Evolutionary conservation across 257 asterid species (phyloP).

Genomic region (Gentiana macrophylla): DNA sequence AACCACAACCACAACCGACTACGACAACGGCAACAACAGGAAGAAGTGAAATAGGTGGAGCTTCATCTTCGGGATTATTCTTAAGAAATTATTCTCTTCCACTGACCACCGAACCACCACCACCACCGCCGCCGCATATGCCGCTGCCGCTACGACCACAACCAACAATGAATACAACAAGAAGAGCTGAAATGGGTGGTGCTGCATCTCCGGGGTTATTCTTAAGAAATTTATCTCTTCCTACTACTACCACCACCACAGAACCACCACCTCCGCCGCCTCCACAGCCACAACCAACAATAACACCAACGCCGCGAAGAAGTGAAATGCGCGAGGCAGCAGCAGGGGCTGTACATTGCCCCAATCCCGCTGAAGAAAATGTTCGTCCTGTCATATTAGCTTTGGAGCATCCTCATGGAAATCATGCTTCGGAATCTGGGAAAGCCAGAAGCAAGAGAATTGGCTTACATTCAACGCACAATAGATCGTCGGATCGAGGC

Average conservation of each 20-base stretch:
- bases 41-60: background rate
- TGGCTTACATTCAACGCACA: background rate
- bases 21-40: background rate
- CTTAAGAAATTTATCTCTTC: too few species aligned
- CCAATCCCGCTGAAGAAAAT: conserved; percentile 7
- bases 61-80: too few species aligned
- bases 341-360: too few species aligned
- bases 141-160: too few species aligned
- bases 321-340: too few species aligned
- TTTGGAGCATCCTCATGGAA: conserved; percentile 41
- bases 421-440: conserved; percentile 19
- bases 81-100: too few species aligned
- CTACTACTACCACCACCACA: too few species aligned
- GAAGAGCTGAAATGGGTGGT: background rate
- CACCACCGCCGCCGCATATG: too few species aligned
- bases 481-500: background rate
- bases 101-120: too few species aligned
- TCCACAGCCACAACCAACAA: background rate
- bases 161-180: background rate
- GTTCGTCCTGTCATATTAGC: conserved; percentile 56
- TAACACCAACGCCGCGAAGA: background rate
- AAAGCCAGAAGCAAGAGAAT: conserved; percentile 37
- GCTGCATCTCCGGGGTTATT: too few species aligned
- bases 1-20: background rate
- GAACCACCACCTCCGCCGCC: too few species aligned